Base-by-base conservation (phyloP, 2,329 filamentous ascomycete genomes). In the Aspergillus sp. region DNA sequence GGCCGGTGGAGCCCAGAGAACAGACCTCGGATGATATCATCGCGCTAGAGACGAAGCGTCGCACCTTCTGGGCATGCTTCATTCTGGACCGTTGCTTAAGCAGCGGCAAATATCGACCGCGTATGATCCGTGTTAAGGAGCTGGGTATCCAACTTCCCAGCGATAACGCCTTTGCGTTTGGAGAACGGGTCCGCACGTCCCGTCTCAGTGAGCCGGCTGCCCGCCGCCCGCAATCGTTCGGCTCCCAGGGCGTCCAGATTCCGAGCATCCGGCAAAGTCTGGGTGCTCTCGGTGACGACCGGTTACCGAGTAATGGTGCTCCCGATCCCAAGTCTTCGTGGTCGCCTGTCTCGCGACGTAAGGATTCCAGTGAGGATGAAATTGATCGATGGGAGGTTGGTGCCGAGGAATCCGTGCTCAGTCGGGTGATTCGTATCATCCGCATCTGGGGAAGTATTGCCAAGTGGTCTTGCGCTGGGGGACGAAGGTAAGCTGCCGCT, bases 31-130 rank as follows among this genome's bases (percentile, higher is more conserved):
- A 85, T 58, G 78, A 78, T 38, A 80, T 84, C 51, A 82, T 86
- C 51, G 72, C 79, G 15, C 81, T 82, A 61, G 84, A 86, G 67
- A 82, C 82, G 3, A 77, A 80, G 61, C 79, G 84, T 15, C 80
- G 84, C 5, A 85, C 83, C 0, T 84, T 85, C 63, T 86, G 84
- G 83, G 83, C 82, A 54, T 85, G 83, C 64, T 85, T 83, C 66
- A 81, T 84, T 53, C 74, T 86, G 67, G 84, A 86, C 69, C 78
- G 83, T 3, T 84, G 82, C 61, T 65, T 85, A 25, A 84, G 82
- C 65, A 82, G 80, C 65, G 83, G 83, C 17, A 82, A 82, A 59
- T 81, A 83, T 65, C 78, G 83, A 4, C 83, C 82, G 1, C 80
- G 81, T 30, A 84, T 83, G 78, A 71, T 86, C 47, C 77, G 78